Evolutionary conservation across 164 flowering plant species (phyloP), one percentile per base, ranked within the genome.

Genomic region (Vitis cinerea): DNA sequence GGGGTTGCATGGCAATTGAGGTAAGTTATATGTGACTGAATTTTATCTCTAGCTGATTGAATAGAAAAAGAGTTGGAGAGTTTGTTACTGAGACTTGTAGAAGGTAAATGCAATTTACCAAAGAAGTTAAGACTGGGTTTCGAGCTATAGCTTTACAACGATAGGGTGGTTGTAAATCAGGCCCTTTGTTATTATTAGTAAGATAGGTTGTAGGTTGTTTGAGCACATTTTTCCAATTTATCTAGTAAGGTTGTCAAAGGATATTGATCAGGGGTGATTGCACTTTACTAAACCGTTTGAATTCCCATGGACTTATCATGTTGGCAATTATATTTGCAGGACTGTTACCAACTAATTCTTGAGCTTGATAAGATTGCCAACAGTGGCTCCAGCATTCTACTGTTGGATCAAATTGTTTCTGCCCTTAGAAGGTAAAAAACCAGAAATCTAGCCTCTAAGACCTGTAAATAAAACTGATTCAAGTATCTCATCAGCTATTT

Each of bases 1-100:
- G 84, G 11, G 84, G 84, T 29, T 81, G 84, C 70, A 78, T 81
- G 84, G 84, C 81, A 13, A 78, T 81, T 59, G 84, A 81, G 79
- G 84, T 78, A 54, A 54, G 64, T 71, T 17, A 27, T 55, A 31
- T 23, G 17, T 47, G 37, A 23, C 23, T 50, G 15, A n/a, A 1
- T 13, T 52, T 63, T 61, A 1, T 16, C 15, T 19, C 1, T 23
- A 48, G 9, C 16, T 11, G 23, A 59, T 3, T 53, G 15, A 53
- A 53, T 53, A 13, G 17, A 23, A 27, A 37, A 23, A 11, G 13
- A 27, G 37, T 27, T 30, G 37, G 12, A 59, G 44, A 27, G 37
- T 37, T 61, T n/a, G 30, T 8, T 9, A 49, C 19, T 63, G n/a
- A 48, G 31, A 17, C 27, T 63, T 27, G 17, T 49, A 62, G 16